These are phyloP conservation scores for Boletus speciosus DNA, from an alignment of 768 basidiomycete species.

Conservation along the genomic window DNA sequence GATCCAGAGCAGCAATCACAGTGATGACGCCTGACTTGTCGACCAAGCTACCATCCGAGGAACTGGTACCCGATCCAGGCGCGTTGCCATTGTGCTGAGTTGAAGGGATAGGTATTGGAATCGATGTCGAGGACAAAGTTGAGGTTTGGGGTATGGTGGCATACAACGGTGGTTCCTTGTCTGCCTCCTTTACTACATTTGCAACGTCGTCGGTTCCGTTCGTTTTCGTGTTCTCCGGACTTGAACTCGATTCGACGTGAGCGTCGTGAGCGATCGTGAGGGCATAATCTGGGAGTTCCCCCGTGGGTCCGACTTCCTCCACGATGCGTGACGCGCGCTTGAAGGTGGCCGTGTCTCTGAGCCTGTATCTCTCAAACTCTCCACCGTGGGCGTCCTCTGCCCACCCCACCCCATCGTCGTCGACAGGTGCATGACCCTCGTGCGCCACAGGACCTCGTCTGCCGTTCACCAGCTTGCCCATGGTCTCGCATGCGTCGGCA, in stretches of 20 bases:
- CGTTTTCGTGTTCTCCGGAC: not conserved
- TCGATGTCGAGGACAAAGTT: slow-evolving; percentile 1
- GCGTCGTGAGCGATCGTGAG: not conserved
- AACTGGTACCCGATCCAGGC: slow-evolving; percentile 42
- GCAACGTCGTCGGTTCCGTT: not conserved
- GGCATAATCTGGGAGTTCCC: slow-evolving; percentile 37
- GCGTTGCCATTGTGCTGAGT: not conserved
- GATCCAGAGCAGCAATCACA: slow-evolving; percentile 33
- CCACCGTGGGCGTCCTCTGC: slow-evolving; percentile 43
- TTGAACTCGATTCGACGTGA: not conserved
- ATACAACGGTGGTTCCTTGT: slow-evolving; percentile 4
- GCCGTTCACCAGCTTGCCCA: slow-evolving; percentile 3
- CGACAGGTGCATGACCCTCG: not conserved
- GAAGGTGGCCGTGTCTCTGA: slow-evolving; percentile 8
- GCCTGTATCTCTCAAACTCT: slow-evolving; percentile 25
- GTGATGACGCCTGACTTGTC: slow-evolving; percentile 32
- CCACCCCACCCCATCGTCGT: slow-evolving; percentile 49
- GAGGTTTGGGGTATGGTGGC: slow-evolving; percentile 3
- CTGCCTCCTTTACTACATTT: slow-evolving; percentile 1
- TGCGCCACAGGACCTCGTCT: not conserved
- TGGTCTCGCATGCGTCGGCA: slow-evolving; percentile 16
- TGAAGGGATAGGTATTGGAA: slow-evolving; percentile 8
- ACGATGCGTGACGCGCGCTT: slow-evolving; percentile 23
- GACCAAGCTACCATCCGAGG: slow-evolving; percentile 47
- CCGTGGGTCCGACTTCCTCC: slow-evolving; percentile 44